These are phyloP conservation scores for Claviceps cyperi DNA, from an alignment of 2,329 filamentous ascomycete genomes.

Conservation along the genomic window DNA sequence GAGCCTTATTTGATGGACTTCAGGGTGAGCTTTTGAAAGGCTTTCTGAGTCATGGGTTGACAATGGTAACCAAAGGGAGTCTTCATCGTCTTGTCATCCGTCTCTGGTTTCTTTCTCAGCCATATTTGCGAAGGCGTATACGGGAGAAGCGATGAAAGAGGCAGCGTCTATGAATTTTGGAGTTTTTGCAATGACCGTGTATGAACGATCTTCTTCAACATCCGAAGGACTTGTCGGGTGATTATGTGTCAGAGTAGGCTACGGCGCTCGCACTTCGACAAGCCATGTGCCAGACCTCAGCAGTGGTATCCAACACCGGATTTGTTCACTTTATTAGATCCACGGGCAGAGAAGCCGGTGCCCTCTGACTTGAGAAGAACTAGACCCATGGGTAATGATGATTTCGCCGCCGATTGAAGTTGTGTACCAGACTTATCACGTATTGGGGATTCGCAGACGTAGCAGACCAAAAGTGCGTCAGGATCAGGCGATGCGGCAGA, in stretches of 20 bases:
- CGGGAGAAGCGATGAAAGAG: neutral
- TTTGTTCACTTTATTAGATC: constrained; percentile 68
- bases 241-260: neutral
- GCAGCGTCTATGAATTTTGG: neutral
- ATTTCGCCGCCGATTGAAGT: constrained; percentile 33
- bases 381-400: constrained; percentile 53
- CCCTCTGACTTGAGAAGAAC: constrained; percentile 74
- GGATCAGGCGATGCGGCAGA: constrained; percentile 20
- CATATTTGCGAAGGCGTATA: constrained; percentile 13
- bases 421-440: constrained; percentile 32
- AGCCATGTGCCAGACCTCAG: constrained; percentile 21
- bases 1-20: constrained; percentile 62
- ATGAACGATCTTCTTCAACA: neutral
- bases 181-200: neutral
- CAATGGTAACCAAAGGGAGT: constrained; percentile 73
- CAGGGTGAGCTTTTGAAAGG: constrained; percentile 65
- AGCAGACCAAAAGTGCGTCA: constrained; percentile 46
- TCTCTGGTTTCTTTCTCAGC: constrained; percentile 45
- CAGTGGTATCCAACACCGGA: constrained; percentile 72
- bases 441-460: constrained; percentile 75
- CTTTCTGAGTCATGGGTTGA: constrained; percentile 74
- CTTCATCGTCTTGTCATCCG: constrained; percentile 60
- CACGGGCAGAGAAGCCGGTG: constrained; percentile 84
- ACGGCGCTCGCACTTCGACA: neutral
- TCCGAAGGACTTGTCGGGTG: neutral